Evolutionary conservation across 257 asterid species (phyloP), one percentile per base, ranked within the genome.

Genomic region (Misopates orontium): DNA sequence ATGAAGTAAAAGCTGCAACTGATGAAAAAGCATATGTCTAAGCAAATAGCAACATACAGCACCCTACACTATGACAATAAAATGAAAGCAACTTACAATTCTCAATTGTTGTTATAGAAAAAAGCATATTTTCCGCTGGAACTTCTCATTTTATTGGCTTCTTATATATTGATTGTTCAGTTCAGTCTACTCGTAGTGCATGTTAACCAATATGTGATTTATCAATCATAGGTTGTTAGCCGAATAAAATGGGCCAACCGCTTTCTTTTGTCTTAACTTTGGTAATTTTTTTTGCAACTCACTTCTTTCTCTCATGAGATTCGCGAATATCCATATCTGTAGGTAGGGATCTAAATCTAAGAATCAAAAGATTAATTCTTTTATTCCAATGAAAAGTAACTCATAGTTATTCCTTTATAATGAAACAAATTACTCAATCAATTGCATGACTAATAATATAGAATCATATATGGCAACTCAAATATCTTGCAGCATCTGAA

Each of bases 321-420:
- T 36, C 48, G 61, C 54, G 54, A 66, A 71, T 21, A 61, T 36
- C 66, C 45, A 62, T 14, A 62, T 36, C 22, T 42, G 31, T 56
- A 42, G 58, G 49, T 61, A 36, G 9, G 21, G 20, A 40, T 23
- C 57, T 63, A 44, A 10, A n/a, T 11, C 52, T 10, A 24, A 10
- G 18, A 48, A 50, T 51, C 16, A 36, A 42, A 48, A 62, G 56
- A 19, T 48, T 19, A 17, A 28, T 23, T 41, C 41, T 40, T 41
- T 10, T 23, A 12, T 47, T 45, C 31, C 31, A 19, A 50, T 25
- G 21, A 45, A 64, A 64, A n/a, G n/a, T n/a, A n/a, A n/a, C n/a
- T n/a, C n/a, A n/a, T n/a, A n/a, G n/a, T n/a, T n/a, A n/a, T n/a
- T n/a, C n/a, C n/a, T n/a, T n/a, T n/a, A n/a, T n/a, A n/a, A n/a